Evolutionary conservation across 306 rosid species (phyloP).

Genomic region (Vigna trinervia): DNA sequence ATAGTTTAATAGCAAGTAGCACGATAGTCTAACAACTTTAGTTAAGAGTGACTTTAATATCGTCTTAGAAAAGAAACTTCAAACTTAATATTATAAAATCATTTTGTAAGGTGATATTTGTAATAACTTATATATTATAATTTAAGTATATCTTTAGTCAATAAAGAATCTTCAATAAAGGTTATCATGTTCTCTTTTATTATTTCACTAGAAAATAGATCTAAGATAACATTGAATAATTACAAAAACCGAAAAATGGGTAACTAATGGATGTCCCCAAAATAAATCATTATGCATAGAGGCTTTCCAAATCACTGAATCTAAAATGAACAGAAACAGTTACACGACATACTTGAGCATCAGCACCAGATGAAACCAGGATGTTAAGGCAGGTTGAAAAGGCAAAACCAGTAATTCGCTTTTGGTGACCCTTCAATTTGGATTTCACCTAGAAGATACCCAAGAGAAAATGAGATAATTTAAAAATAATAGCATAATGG

Average conservation of each 20-base stretch:
- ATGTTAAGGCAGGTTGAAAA: conserved; percentile 78
- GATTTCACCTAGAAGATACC: conserved; percentile 67
- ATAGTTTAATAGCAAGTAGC: too few species aligned
- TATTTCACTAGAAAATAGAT: conserved; percentile 5
- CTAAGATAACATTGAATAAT: not conserved
- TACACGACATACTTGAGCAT: conserved; percentile 72
- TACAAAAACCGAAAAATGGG: conserved; percentile 6
- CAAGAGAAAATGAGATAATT: conserved; percentile 39
- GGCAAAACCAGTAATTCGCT: conserved; percentile 82
- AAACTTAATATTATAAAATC: too few species aligned
- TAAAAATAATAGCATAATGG: conserved; percentile 25
- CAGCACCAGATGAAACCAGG: conserved; percentile 85
- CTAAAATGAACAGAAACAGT: conserved; percentile 26
- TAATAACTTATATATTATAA: too few species aligned
- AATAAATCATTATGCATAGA: conserved; percentile 26
- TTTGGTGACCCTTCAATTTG: conserved; percentile 82
- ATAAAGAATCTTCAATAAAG: too few species aligned
- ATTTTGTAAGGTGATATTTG: too few species aligned
- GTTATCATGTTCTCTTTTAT: not conserved
- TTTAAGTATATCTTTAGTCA: too few species aligned
- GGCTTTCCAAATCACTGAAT: conserved; percentile 33
- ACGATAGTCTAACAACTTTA: too few species aligned
- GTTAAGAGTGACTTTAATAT: too few species aligned
- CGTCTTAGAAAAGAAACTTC: too few species aligned
- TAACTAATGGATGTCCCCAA: conserved; percentile 23